These are phyloP conservation scores for Fusarium brevicatenulatum DNA, from an alignment of 2,329 filamentous ascomycete species.

Conservation along the genomic window DNA sequence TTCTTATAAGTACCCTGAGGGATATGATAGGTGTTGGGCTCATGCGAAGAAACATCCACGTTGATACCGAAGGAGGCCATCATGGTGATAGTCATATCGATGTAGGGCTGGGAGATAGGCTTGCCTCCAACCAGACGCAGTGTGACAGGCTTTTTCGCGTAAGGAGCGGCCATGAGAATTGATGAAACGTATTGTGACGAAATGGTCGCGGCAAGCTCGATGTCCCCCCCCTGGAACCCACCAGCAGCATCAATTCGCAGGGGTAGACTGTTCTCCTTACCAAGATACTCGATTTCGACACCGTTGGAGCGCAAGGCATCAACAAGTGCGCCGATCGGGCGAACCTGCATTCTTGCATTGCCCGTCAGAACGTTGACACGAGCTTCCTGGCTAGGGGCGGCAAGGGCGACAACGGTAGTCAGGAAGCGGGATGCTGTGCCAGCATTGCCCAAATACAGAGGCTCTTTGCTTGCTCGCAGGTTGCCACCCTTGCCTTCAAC, in stretches of 20 bases:
- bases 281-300: constrained; percentile 86
- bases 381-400: constrained; percentile 70
- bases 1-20: constrained; percentile 86
- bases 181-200: constrained; percentile 99
- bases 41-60: constrained; percentile 78
- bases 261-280: constrained; percentile 84
- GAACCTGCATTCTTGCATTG: constrained; percentile 94
- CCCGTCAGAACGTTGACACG: constrained; percentile 84
- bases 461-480: constrained; percentile 77
- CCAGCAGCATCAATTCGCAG: constrained; percentile 83
- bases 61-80: constrained; percentile 91
- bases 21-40: constrained; percentile 93
- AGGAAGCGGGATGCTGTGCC: constrained; percentile 96
- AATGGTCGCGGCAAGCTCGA: constrained; percentile 92
- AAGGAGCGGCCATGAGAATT: constrained; percentile 94
- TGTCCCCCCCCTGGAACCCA: constrained; percentile 85
- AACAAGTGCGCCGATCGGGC: constrained; percentile 92
- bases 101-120: constrained; percentile 95
- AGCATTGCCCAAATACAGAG: constrained; percentile 94
- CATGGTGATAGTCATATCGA: constrained; percentile 99
- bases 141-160: constrained; percentile 93
- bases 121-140: constrained; percentile 93
- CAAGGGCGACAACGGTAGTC: constrained; percentile 89
- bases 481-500: constrained; percentile 91
- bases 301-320: constrained; percentile 90